Base-by-base conservation (phyloP, 1,139 yeast genomes). In the Kodamaea alishanica region DNA sequence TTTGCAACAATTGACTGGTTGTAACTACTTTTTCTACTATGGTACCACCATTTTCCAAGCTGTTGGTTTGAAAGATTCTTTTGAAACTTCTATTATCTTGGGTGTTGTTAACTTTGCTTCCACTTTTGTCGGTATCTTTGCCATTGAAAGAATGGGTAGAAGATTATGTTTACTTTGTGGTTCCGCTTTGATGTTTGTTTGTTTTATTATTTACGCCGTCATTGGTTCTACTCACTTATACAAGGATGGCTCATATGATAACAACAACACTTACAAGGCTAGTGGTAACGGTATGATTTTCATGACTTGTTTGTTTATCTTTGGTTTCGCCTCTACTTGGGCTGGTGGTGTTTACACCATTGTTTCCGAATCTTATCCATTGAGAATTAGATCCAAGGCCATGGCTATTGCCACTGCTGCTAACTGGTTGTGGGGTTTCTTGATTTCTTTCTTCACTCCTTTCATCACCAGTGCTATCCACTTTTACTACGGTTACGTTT, bases 311-410 rank as follows among this genome's bases (percentile, higher is more conserved):
- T 60, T 84, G 46, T 88, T 80, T 69, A 84, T 88, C 48, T 83
- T 84, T 76, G 81, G 78, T 69, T 88, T 87, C 59, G 92, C 96
- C 26, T 74, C 84, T 29, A 81, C 95, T 7, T 87, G 95, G 95
- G 95, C 92, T 48, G 92, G 95, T 54, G 79, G 83, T 57, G 82
- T 82, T 34, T 88, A 79, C 77, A 84, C 85, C 42, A 81, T 85
- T 52, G 77, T 83, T 40, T 82, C 94, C 33, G 96, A 87, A 63
- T 69, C 85, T 29, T 87, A 79, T 65, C 90, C 95, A 41, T 70
- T 85, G 50, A 79, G 90, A 55, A 81, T 85, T 50, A 77, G 94
- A 66, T 78, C 92, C 28, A 82, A 84, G 67, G 87, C 88, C 46
- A 84, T 86, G 71, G 81, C 92, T 31, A 67, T 85, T 40, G 82